Evolutionary conservation across 805 yeast species (phyloP).

Genomic region (Starmerella stellata): DNA sequence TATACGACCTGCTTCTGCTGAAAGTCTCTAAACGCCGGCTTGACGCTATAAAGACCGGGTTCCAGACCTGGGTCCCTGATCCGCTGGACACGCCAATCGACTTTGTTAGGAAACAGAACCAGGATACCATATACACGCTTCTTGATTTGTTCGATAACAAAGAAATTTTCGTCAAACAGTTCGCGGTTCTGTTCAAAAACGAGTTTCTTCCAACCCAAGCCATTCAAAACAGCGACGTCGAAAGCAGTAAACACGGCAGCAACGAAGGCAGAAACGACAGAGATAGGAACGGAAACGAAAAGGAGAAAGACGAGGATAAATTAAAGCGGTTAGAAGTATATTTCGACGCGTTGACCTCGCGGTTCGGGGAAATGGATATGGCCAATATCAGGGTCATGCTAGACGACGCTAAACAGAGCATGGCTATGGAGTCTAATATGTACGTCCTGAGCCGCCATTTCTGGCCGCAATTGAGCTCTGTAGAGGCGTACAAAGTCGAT

Average conservation of each 20-base stretch:
- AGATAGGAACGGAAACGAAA: not conserved
- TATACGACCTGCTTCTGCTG: constrained; percentile 34
- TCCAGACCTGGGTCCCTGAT: constrained; percentile 56
- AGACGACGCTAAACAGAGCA: constrained; percentile 32
- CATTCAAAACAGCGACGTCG: not conserved
- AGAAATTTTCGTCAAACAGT: constrained; percentile 45
- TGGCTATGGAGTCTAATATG: not conserved
- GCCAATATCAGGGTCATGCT: constrained; percentile 64
- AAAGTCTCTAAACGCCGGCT: constrained; percentile 3
- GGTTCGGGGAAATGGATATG: constrained; percentile 52
- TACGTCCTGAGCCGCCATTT: constrained; percentile 56
- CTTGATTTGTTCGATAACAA: constrained; percentile 56
- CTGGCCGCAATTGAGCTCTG: constrained; percentile 39
- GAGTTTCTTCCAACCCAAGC: constrained; percentile 27
- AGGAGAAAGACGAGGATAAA: not conserved
- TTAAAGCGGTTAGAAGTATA: constrained; percentile 25
- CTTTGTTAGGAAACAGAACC: constrained; percentile 38
- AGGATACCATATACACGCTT: constrained; percentile 54
- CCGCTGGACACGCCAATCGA: constrained; percentile 85
- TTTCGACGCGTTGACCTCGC: constrained; percentile 36
- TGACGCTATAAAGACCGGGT: constrained; percentile 25
- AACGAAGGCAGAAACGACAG: not conserved
- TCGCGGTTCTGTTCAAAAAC: constrained; percentile 41
- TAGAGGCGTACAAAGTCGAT: not conserved
- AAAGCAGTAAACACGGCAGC: not conserved